Evolutionary conservation across 164 flowering plant genomes (phyloP), one percentile per base, ranked within the genome.

Genomic region (Nymphaea thermarum): DNA sequence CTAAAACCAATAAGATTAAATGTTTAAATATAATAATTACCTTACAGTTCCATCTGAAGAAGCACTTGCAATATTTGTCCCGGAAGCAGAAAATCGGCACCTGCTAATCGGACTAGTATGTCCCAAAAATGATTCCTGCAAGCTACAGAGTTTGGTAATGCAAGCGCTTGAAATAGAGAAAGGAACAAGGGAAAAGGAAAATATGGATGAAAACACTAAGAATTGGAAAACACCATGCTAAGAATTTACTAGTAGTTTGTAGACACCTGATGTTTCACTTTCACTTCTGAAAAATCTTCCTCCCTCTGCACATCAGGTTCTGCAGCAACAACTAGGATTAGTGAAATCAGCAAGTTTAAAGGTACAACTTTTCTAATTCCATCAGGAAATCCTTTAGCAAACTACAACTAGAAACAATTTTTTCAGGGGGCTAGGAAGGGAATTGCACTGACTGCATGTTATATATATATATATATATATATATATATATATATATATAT

Each of bases 21-120:
- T 47, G 7, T 4, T 47, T 12, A 7, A 47, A 47, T 47, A 47
- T n/a, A 41, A 47, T 43, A 75, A 43, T 18, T 82, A 90, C 98
- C 96, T 93, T 78, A 93, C 98, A 55, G 96, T 93, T 63, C 96
- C 96, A 86, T 93, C 98, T 62, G 77, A 65, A 69, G 98, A 93
- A 74, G 98, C 96, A 81, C 98, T 93, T 44, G 98, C 98, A 78
- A 93, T 89, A 78, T 90, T 93, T 80, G 84, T 77, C 42, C 98
- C 98, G 72, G 94, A 83, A 55, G 90, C 86, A 80, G 98, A 93
- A 80, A 93, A 90, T 70, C 96, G 89, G 78, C 92, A 87, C 51
- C 86, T 80, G 73, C 84, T 93, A 76, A 93, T 90, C 65, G 96
- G 91, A 81, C 92, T 86, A 18, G 98, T 93, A 73, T 93, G 98